phyloP scores from a whole-genome alignment of 441 rosid genomes.

The Metrosideros polymorpha region DNA sequence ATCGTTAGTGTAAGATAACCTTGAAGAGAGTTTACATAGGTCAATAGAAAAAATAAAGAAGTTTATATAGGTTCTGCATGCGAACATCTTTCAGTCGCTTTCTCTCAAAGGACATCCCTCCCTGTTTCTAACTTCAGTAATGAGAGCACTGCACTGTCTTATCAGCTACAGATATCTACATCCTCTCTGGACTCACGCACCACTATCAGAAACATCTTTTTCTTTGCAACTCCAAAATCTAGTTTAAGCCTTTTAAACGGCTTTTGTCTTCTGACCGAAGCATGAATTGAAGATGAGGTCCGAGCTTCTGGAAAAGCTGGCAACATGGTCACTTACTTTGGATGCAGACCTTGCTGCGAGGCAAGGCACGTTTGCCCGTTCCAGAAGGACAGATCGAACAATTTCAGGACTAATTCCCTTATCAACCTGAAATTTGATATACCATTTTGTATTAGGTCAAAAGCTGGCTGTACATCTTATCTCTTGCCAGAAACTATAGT shows the following conservation, averaged over 20 bases:
- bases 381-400: constrained; percentile 80
- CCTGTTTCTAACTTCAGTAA: neutral
- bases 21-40: neutral
- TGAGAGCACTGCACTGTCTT: neutral
- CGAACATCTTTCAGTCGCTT: neutral
- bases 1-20: neutral
- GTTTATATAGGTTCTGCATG: neutral
- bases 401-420: constrained; percentile 76
- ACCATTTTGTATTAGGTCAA: neutral
- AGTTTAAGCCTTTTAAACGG: neutral
- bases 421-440: constrained; percentile 50
- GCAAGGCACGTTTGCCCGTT: constrained; percentile 76
- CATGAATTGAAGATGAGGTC: neutral
- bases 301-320: neutral
- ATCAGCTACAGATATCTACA: neutral
- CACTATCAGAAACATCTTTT: neutral
- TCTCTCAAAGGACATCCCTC: neutral
- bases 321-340: constrained; percentile 36
- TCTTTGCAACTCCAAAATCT: neutral
- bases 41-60: neutral
- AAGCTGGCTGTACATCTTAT: neutral
- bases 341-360: constrained; percentile 79
- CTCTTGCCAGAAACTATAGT: neutral
- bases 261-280: neutral
- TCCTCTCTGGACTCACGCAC: neutral